Evolutionary conservation across 352 stramenopile species (phyloP).

Genomic region (Phytophthora tentaculata): DNA sequence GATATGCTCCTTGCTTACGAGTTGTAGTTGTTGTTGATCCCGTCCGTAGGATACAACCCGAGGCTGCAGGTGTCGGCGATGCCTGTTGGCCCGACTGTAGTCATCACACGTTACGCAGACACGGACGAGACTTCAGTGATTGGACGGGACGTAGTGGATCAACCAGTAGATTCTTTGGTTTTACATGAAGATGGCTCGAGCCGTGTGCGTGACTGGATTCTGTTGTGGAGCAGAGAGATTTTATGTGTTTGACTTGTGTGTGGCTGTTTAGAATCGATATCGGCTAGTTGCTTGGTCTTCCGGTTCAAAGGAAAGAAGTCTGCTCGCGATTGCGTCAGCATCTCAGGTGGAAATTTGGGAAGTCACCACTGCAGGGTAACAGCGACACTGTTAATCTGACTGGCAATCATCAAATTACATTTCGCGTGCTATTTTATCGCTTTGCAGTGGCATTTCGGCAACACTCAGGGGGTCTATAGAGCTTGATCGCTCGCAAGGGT

Average conservation of each 20-base stretch:
- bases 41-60: conserved; percentile 47
- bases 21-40: not conserved
- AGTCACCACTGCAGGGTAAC: conserved; percentile 32
- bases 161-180: conserved; percentile 15
- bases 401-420: not conserved
- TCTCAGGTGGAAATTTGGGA: conserved; percentile 45
- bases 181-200: conserved; percentile 22
- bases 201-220: conserved; percentile 16
- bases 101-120: conserved; percentile 34
- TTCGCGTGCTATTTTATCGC: conserved; percentile 2
- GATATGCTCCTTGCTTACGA: not conserved
- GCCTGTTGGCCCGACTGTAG: conserved; percentile 40
- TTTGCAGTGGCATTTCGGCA: conserved; percentile 20
- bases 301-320: conserved; percentile 18
- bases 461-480: conserved; percentile 19
- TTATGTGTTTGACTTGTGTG: not conserved
- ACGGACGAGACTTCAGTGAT: conserved; percentile 11
- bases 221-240: not conserved
- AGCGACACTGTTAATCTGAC: not conserved
- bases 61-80: conserved; percentile 46
- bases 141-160: conserved; percentile 9
- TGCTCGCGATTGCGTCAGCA: conserved; percentile 40
- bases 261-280: conserved; percentile 13
- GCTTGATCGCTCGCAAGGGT: conserved; percentile 27
- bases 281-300: conserved; percentile 40